These are phyloP conservation scores for Penicillium fuscoglaucum DNA, from an alignment of 2,329 filamentous ascomycete genomes.

Conservation along the genomic window DNA sequence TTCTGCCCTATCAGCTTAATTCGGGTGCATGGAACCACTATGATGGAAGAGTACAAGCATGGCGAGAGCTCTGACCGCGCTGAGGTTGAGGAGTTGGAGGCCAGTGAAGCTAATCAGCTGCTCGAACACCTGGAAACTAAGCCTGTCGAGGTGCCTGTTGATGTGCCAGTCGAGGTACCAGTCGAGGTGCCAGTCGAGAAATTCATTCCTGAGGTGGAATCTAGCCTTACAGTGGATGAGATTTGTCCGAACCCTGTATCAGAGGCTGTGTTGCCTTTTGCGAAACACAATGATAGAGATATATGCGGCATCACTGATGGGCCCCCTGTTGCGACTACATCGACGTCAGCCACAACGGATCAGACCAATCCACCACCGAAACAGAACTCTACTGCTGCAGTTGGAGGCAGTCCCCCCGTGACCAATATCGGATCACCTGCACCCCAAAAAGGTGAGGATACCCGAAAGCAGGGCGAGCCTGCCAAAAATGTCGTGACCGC, in stretches of 20 bases:
- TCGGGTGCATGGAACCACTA: slow-evolving; percentile 87
- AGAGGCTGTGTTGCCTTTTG: slow-evolving; percentile 18
- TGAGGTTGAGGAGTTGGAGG: slow-evolving; percentile 62
- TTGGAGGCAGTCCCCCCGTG: slow-evolving; percentile 6
- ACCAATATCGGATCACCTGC: slow-evolving; percentile 7
- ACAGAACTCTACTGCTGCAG: slow-evolving; percentile 9
- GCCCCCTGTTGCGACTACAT: slow-evolving; percentile 8
- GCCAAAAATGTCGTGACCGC: slow-evolving; percentile 17
- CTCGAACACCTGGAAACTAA: slow-evolving; percentile 15
- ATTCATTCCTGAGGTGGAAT: slow-evolving; percentile 3
- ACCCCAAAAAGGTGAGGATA: slow-evolving; percentile 19
- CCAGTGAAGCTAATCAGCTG: slow-evolving; percentile 25
- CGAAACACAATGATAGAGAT: slow-evolving; percentile 4
- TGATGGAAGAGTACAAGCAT: slow-evolving; percentile 92
- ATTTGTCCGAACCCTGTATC: slow-evolving; percentile 20
- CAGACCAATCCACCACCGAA: slow-evolving; percentile 22
- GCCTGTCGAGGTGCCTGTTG: slow-evolving; percentile 24
- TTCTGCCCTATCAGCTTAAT: slow-evolving; percentile 92
- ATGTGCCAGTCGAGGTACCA: slow-evolving; percentile 28
- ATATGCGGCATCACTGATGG: slow-evolving; percentile 22
- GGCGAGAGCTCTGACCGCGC: slow-evolving; percentile 67
- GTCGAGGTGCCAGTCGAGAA: slow-evolving; percentile 30
- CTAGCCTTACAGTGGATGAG: slow-evolving; percentile 6
- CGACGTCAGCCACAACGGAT: slow-evolving; percentile 20
- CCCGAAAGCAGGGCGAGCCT: slow-evolving; percentile 22